Percentiles rank a stretch among this genome's conserved stretches.
Conservation (phyloP, 352 stramenopile species). For the Pythium rishiriense region DNA sequence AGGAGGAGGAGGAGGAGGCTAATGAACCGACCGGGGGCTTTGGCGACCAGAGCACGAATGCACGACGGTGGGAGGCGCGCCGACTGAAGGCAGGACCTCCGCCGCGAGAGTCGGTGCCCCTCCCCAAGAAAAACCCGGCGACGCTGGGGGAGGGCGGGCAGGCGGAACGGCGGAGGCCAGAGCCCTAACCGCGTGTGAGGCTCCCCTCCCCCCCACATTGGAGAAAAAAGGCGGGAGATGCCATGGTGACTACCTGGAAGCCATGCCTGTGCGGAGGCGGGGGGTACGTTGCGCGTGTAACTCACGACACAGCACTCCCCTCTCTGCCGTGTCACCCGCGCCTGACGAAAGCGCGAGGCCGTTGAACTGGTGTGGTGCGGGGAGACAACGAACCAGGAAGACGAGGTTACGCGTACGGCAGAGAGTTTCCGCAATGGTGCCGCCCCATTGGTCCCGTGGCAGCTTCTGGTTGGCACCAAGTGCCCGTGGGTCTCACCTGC, state of each 20-base stretch:
- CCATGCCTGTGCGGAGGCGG: background rate
- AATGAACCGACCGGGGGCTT: conserved; percentile 1
- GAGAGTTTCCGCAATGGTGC: background rate
- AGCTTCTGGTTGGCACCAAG: background rate
- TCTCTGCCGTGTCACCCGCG: background rate
- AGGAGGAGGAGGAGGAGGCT: background rate
- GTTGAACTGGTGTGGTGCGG: too few relatives aligned
- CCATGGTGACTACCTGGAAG: conserved; percentile 7
- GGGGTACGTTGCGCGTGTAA: background rate
- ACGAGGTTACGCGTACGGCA: background rate
- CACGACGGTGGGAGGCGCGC: conserved; percentile 1
- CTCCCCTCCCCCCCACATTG: background rate
- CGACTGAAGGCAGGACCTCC: background rate
- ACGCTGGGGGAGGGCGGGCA: background rate
- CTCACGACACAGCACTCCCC: background rate
- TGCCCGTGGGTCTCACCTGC: background rate
- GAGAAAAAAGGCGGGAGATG: conserved; percentile 17
- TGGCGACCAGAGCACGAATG: conserved; percentile 16
- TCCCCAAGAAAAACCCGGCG: conserved; percentile 4
- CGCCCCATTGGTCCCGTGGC: background rate
- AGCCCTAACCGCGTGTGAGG: conserved; percentile 8
- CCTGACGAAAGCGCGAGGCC: too few relatives aligned
- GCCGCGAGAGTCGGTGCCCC: conserved; percentile 11
- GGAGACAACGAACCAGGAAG: too few relatives aligned
- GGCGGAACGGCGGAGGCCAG: background rate